Conservation (phyloP, 495 filamentous ascomycete genomes). For the Penicillium crystallinum region DNA sequence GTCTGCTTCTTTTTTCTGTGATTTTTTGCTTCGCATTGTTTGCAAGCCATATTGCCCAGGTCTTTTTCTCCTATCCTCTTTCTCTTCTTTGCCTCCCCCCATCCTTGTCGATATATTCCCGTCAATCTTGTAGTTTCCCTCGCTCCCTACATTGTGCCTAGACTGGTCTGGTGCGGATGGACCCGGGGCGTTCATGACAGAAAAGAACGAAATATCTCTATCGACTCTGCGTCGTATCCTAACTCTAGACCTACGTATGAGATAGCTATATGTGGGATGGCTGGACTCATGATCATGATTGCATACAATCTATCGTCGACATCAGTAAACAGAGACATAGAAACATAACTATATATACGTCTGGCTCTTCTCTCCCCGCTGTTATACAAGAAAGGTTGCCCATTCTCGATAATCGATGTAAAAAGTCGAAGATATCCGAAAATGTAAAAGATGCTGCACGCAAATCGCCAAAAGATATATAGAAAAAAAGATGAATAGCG, state of each 20-base stretch:
- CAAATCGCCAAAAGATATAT: not conserved
- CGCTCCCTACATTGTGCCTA: conserved; percentile 23
- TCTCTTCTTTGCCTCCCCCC: not conserved
- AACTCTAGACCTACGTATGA: not conserved
- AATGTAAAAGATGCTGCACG: not conserved
- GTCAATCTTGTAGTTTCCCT: conserved; percentile 15
- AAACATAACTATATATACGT: not conserved
- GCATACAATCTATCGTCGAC: not conserved
- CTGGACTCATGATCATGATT: not conserved
- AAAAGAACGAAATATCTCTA: conserved; percentile 22
- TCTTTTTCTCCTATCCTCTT: conserved; percentile 6
- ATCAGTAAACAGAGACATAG: not conserved
- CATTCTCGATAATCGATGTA: not conserved
- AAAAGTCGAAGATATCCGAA: not conserved
- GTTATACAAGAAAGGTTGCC: not conserved
- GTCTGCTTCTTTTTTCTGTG: conserved; percentile 12
- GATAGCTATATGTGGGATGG: not conserved
- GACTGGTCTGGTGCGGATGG: conserved; percentile 26
- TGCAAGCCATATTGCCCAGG: conserved; percentile 17
- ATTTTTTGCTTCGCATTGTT: conserved; percentile 19
- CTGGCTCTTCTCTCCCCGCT: not conserved
- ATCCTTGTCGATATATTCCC: conserved; percentile 21
- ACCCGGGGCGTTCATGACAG: conserved; percentile 16
- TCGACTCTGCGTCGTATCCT: not conserved
- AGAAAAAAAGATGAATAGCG: not conserved